These are phyloP conservation scores for Chrysanthemum makinoi DNA, from an alignment of 129 eudicot genomes.

Conservation along the genomic window DNA sequence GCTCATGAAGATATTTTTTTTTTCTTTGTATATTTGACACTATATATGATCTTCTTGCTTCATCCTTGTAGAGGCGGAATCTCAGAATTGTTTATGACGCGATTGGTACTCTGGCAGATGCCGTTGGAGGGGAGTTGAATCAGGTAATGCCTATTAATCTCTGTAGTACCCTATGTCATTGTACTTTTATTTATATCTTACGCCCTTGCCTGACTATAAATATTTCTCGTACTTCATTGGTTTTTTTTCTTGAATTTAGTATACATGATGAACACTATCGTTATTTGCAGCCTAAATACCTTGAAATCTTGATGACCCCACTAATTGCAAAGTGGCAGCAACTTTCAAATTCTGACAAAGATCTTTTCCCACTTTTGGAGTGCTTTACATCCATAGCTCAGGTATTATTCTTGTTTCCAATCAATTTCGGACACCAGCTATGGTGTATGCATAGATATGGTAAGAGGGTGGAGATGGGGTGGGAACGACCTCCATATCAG, in stretches of 20 bases:
- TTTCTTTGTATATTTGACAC: background rate
- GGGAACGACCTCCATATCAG: background rate
- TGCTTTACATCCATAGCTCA: conserved; percentile 99
- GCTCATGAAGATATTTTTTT: background rate
- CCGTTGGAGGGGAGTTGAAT: conserved; percentile 93
- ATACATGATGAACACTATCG: background rate
- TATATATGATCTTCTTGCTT: background rate
- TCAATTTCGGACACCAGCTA: background rate
- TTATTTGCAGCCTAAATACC: conserved; percentile 71
- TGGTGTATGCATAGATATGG: background rate
- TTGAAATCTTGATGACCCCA: conserved; percentile 96
- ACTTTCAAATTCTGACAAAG: conserved; percentile 81
- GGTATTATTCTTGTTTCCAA: conserved; percentile 33
- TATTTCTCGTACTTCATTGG: background rate
- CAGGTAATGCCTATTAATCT: conserved; percentile 29
- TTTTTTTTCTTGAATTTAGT: background rate
- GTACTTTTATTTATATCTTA: no score
- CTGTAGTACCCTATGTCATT: background rate
- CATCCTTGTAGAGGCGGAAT: conserved; percentile 39
- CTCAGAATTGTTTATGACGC: conserved; percentile 97
- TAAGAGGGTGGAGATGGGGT: background rate
- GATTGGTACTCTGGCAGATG: conserved; percentile 96
- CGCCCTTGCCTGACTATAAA: no score
- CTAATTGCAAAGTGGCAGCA: conserved; percentile 97
- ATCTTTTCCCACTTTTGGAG: conserved; percentile 95